Evolutionary conservation across 2,329 filamentous ascomycete genomes (phyloP), one percentile per base, ranked within the genome.

Genomic region (Biscogniauxia mediterranea): DNA sequence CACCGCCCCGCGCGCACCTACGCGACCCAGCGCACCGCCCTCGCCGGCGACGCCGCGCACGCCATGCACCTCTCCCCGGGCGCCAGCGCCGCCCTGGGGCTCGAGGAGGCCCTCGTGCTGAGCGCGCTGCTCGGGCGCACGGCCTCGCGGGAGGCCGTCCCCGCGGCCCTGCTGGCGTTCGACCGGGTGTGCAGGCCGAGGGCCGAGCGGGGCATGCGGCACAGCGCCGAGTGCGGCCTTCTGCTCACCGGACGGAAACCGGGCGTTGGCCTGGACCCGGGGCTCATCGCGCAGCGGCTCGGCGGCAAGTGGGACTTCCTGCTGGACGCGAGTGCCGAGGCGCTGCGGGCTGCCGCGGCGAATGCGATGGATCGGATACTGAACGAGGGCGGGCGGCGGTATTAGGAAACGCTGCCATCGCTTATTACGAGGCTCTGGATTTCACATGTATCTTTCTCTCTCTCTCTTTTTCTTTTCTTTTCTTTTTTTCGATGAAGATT

Each of bases 71-170:
- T 68, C 3, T 66, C 69, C 50, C 69, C 66, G 17, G 63, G 64
- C 3, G 64, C 65, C 1, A 61, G 55, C 49, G 49, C 59, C 8
- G 56, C 63, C 11, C 54, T 71, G 23, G 67, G 66, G 8, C 38
- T 72, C 21, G 71, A 74, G 60, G 66, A 74, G 55, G 71, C 68
- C 1, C 61, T 72, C 26, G 58, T 73, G 11, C 65, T 73, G 1
- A 64, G 61, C 13, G 67, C 66, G 7, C 64, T 74, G 3, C 63
- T 74, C 19, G 66, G 69, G 1, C 66, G 69, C 5, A 51, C 64
- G 8, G 28, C 69, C 1, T 70, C 71, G 1, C 63, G 52, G 21
- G 58, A 60, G 1, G 65, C 63, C 0, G 64, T 71, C 11, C 64
- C 67, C 1, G 66, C 68, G 9, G 71, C 71, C 5, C 60, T 74